phyloP scores from a whole-genome alignment of 768 basidiomycete genomes.

The Xanthoconium stramineum region DNA sequence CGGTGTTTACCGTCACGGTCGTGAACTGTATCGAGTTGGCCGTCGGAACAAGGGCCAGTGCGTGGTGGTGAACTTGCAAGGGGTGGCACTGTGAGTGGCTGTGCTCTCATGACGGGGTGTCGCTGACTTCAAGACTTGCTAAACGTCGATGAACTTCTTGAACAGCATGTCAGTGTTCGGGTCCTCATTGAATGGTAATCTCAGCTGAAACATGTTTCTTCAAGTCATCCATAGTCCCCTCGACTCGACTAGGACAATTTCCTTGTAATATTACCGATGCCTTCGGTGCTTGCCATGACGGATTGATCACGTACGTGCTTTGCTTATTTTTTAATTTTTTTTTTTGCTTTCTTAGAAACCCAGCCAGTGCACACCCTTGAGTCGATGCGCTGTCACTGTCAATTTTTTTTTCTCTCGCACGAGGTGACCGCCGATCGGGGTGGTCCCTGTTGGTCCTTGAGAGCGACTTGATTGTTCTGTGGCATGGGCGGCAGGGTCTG shows the following conservation, averaged over 20 bases:
- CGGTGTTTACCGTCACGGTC: conserved; percentile 5
- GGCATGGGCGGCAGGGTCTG: not conserved
- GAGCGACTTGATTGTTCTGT: not conserved
- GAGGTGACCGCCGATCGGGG: conserved; percentile 1
- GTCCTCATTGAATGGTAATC: not conserved
- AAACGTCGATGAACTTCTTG: not conserved
- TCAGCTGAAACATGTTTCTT: not conserved
- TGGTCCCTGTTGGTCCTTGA: conserved; percentile 12
- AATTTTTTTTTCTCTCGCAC: conserved; percentile 5
- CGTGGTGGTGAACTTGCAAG: not conserved
- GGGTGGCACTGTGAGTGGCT: conserved; percentile 8
- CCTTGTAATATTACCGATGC: not conserved
- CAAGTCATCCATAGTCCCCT: not conserved
- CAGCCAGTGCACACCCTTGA: not conserved
- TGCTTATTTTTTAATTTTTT: not conserved
- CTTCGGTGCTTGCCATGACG: not conserved
- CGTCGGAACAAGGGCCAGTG: not conserved
- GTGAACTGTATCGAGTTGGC: not conserved
- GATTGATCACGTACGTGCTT: not conserved
- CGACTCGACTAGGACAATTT: not conserved
- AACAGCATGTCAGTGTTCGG: not conserved
- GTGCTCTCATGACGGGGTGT: not conserved
- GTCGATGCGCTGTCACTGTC: conserved; percentile 8
- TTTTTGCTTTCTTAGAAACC: conserved; percentile 9
- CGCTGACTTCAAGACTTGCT: not conserved